phyloP scores from a whole-genome alignment of 352 stramenopile species.

The Pythium insidiosum region DNA sequence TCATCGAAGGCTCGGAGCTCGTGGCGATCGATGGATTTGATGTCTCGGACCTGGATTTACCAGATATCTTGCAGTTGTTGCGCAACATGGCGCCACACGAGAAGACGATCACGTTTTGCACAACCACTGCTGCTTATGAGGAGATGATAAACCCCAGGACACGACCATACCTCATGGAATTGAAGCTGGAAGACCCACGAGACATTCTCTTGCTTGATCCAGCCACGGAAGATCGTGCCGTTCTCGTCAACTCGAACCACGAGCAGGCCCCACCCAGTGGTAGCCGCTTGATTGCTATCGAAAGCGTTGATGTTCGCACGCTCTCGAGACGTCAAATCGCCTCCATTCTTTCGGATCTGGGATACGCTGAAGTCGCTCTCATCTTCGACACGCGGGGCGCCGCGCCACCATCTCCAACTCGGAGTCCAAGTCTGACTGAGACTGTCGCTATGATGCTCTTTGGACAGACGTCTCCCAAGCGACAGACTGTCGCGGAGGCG shows the following conservation, averaged over 20 bases:
- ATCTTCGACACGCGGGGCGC: slow-evolving; percentile 36
- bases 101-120: slow-evolving; percentile 57
- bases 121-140: slow-evolving; percentile 23
- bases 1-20: slow-evolving; percentile 37
- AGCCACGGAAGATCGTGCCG: background rate
- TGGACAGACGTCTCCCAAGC: too few species aligned
- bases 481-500: too few species aligned
- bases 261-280: slow-evolving; percentile 8
- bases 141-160: slow-evolving; percentile 17
- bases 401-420: too few species aligned
- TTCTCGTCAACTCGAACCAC: background rate
- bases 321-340: slow-evolving; percentile 26
- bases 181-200: too few species aligned
- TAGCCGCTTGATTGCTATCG: slow-evolving; percentile 40
- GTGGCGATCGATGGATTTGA: slow-evolving; percentile 44
- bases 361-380: slow-evolving; percentile 15
- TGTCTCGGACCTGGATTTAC: slow-evolving; percentile 23
- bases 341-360: slow-evolving; percentile 22
- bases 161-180: background rate
- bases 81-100: slow-evolving; percentile 25
- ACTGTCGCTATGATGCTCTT: too few species aligned
- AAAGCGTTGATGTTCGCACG: slow-evolving; percentile 31
- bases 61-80: slow-evolving; percentile 28
- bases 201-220: too few species aligned
- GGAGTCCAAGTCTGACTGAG: too few species aligned